A percentile compares a stretch with the other conserved stretches of the same genome.
These are phyloP conservation scores for Populus alba DNA, from an alignment of 345 rosid species.

Conservation along the genomic window DNA sequence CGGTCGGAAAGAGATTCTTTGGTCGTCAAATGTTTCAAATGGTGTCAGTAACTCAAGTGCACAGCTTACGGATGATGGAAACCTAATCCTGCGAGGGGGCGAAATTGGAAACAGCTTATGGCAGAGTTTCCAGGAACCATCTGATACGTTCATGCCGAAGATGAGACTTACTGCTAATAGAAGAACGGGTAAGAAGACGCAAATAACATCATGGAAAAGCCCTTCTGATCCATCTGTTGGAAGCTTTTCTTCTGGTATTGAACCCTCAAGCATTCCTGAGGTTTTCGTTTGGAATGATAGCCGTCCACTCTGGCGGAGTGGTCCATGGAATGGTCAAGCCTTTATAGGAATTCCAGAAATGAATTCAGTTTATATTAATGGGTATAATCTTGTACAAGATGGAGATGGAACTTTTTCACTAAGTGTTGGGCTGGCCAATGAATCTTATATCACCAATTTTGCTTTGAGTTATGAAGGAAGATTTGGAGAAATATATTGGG, in stretches of 20 bases:
- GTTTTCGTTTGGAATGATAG: constrained; percentile 41
- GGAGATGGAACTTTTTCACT: constrained; percentile 21
- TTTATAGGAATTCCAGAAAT: constrained; percentile 33
- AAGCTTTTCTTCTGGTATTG: constrained; percentile 36
- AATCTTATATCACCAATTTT: not conserved
- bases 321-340: constrained; percentile 58
- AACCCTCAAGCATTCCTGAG: constrained; percentile 31
- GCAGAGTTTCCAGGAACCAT: constrained; percentile 59
- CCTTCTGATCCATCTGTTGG: constrained; percentile 55
- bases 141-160: constrained; percentile 24
- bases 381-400: constrained; percentile 23
- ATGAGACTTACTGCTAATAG: constrained; percentile 36
- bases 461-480: constrained; percentile 36
- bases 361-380: constrained; percentile 31
- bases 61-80: constrained; percentile 47
- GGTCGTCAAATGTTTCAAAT: constrained; percentile 49
- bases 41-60: constrained; percentile 27
- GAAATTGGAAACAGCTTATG: constrained; percentile 29
- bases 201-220: constrained; percentile 51
- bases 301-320: constrained; percentile 43
- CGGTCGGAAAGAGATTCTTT: constrained; percentile 32
- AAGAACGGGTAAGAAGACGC: constrained; percentile 26
- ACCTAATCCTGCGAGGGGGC: constrained; percentile 39
- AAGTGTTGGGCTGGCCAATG: not conserved
- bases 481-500: not conserved